These are phyloP conservation scores for Ormosia emarginata DNA, from an alignment of 306 rosid genomes.

Conservation along the genomic window DNA sequence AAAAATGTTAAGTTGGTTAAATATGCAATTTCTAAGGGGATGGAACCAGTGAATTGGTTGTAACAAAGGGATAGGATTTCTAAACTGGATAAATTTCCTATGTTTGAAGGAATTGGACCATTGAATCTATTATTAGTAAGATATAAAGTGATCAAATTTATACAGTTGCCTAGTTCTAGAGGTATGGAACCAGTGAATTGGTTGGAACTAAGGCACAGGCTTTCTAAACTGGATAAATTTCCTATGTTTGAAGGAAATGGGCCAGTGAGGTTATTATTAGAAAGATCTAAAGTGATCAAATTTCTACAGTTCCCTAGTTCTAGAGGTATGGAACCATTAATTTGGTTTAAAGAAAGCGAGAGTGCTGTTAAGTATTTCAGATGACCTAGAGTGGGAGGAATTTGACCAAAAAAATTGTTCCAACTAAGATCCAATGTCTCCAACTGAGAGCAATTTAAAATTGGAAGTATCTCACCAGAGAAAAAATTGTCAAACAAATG, in stretches of 20 bases:
- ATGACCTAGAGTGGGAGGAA: neutral
- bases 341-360: rapidly evolving
- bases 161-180: neutral
- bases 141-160: too few relatives aligned
- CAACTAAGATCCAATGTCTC: neutral
- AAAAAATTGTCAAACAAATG: neutral
- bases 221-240: neutral
- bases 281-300: too few relatives aligned
- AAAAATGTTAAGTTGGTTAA: neutral
- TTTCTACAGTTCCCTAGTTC: too few relatives aligned
- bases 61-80: neutral
- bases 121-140: neutral
- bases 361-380: neutral
- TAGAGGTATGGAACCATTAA: neutral
- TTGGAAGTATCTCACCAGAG: neutral
- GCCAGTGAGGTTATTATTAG: neutral
- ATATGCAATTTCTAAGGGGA: neutral
- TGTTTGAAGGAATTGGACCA: neutral
- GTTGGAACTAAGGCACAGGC: neutral
- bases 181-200: neutral
- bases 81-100: neutral
- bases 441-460: neutral
- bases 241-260: neutral
- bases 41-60: neutral
- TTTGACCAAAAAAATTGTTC: neutral